Percentiles rank a stretch among this genome's conserved stretches.
These are phyloP conservation scores for Amaranthus hypochondriacus DNA, from an alignment of 148 eudicot genomes.

Conservation along the genomic window DNA sequence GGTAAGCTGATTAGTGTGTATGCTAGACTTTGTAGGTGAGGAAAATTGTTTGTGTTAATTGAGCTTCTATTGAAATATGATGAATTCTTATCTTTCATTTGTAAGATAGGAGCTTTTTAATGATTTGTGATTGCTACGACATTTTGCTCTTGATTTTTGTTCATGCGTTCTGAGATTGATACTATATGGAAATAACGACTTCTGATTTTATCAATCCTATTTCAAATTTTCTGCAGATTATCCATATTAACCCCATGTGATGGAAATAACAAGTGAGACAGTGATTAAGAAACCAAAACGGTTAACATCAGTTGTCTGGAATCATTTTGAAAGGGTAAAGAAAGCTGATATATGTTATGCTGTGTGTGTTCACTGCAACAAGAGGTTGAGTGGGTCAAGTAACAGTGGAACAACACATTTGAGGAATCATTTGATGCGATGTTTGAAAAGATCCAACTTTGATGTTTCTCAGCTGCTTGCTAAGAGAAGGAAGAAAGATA, in stretches of 20 bases:
- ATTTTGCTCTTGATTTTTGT: too few relatives aligned
- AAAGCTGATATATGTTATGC: conserved; percentile 88
- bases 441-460: conserved; percentile 81
- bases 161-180: too few relatives aligned
- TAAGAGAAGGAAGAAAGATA: conserved; percentile 74
- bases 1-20: too few relatives aligned
- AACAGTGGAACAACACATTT: conserved; percentile 97
- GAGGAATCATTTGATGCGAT: conserved; percentile 91
- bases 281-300: conserved; percentile 91
- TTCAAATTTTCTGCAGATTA: conserved; percentile 26
- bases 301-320: conserved; percentile 92
- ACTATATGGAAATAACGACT: too few relatives aligned
- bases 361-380: conserved; percentile 84
- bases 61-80: too few relatives aligned
- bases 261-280: conserved; percentile 66
- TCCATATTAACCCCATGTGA: conserved; percentile 35
- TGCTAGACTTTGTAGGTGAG: too few relatives aligned
- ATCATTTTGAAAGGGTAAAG: conserved; percentile 92
- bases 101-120: too few relatives aligned
- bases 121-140: too few relatives aligned
- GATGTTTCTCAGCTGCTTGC: conserved; percentile 89
- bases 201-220: too few relatives aligned
- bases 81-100: too few relatives aligned
- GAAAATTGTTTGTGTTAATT: too few relatives aligned
- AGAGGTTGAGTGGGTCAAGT: conserved; percentile 94